A percentile compares a stretch with the other conserved stretches of the same genome.
phyloP scores from a whole-genome alignment of 1,139 yeast genomes.

The Debaryomycetaceae sp. region DNA sequence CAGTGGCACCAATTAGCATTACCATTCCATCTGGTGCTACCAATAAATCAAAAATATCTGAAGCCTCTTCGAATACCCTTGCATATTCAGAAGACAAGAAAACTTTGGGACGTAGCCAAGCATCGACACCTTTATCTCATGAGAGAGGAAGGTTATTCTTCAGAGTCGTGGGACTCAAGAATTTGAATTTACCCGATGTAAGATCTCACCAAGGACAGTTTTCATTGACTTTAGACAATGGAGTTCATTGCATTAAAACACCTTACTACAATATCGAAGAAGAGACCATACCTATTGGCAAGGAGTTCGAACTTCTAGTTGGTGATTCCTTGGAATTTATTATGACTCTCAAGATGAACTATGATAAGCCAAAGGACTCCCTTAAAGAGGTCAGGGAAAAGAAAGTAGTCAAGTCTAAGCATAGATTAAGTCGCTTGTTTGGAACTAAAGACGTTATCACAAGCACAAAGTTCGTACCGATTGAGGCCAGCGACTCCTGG shows the following conservation, averaged over 20 bases:
- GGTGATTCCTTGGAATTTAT: conserved; percentile 64
- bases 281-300: conserved; percentile 50
- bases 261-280: conserved; percentile 52
- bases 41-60: conserved; percentile 14
- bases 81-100: conserved; percentile 1
- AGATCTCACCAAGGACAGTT: conserved; percentile 58
- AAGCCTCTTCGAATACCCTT: conserved; percentile 15
- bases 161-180: conserved; percentile 57
- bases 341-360: conserved; percentile 69
- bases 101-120: not conserved
- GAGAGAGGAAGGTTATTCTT: conserved; percentile 78
- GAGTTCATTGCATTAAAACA: conserved; percentile 81
- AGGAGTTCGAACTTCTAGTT: conserved; percentile 83
- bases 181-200: conserved; percentile 57
- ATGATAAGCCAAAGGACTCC: conserved; percentile 51
- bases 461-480: conserved; percentile 55
- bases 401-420: conserved; percentile 45
- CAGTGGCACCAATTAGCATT: conserved; percentile 21
- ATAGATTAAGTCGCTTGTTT: conserved; percentile 42
- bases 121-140: conserved; percentile 6
- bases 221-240: conserved; percentile 79
- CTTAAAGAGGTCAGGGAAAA: conserved; percentile 59
- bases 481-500: conserved; percentile 55
- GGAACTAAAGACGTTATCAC: conserved; percentile 49
- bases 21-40: conserved; percentile 29